A percentile compares a stretch with the other conserved stretches of the same genome.
phyloP scores from a whole-genome alignment of 1,139 yeast species.

The Kodamaea derodonti region DNA sequence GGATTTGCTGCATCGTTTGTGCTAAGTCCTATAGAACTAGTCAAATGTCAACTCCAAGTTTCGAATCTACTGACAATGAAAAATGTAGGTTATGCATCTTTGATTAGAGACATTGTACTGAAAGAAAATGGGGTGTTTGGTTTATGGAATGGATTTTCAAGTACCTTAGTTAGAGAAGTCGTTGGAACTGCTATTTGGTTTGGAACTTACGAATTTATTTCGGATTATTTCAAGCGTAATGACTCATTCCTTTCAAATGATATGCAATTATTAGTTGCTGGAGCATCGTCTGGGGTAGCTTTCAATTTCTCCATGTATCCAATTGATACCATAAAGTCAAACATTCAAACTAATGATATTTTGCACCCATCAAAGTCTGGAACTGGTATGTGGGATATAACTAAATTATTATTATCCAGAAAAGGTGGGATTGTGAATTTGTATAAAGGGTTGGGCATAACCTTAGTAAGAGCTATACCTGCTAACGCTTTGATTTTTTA shows the following conservation, averaged over 20 bases:
- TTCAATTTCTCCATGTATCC: constrained; percentile 84
- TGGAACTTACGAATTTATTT: constrained; percentile 71
- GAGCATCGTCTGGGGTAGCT: constrained; percentile 82
- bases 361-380: constrained; percentile 9
- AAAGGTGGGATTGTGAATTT: constrained; percentile 63
- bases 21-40: constrained; percentile 82
- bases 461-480: constrained; percentile 78
- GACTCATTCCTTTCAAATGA: constrained; percentile 26
- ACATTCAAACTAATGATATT: constrained; percentile 67
- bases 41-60: constrained; percentile 87
- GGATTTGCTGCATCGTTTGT: constrained; percentile 83
- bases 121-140: constrained; percentile 50
- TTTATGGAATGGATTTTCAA: constrained; percentile 79
- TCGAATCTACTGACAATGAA: constrained; percentile 35
- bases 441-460: constrained; percentile 83
- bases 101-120: constrained; percentile 42
- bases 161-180: constrained; percentile 81
- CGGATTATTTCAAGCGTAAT: constrained; percentile 30
- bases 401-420: constrained; percentile 28
- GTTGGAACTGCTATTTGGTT: constrained; percentile 95
- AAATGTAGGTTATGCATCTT: constrained; percentile 19
- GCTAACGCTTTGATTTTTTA: constrained; percentile 86
- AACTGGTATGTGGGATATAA: constrained; percentile 10
- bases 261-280: constrained; percentile 62
- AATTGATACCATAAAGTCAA: constrained; percentile 83